Base-by-base conservation (phyloP, 164 flowering plant genomes). In the Macadamia integrifolia region DNA sequence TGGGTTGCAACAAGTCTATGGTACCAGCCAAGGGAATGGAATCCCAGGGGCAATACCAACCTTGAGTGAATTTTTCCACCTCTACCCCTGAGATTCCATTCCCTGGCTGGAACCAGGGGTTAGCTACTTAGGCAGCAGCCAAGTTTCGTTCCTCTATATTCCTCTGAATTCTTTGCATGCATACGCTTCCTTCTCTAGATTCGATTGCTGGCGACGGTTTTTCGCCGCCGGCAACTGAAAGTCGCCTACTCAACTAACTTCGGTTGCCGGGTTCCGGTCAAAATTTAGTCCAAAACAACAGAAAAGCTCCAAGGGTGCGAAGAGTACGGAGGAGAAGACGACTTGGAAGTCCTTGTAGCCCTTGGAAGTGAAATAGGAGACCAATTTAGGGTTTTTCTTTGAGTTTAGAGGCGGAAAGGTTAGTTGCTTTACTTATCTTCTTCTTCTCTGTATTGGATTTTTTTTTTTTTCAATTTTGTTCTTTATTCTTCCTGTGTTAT, bases 81-180 rank as follows among this genome's bases (percentile, higher is more conserved):
- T 0, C 23, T 23, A 23, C 23, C 23, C 23, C 23, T 23, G 23
- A 23, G 23, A 23, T 23, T 23, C 23, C 23, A 23, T 23, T 23
- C 23, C 23, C 23, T 23, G 23, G 23, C 23, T 23, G 23, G 0
- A 23, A 23, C 23, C 23, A 23, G 23, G 23, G 23, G 23, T 23
- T 23, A 23, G 23, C 23, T 23, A 23, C 23, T 23, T 23, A 23
- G 23, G 23, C 23, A 23, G 23, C 23, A 23, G 23, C 23, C 23
- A 23, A 23, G 23, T 23, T 23, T 23, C 23, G 23, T 23, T 23
- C 23, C 5, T 35, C 40, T 35, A 35, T 35, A 2, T 35, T 35
- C 40, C 40, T 35, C 40, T 35, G 40, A 35, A 35, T 2, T 35
- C 40, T 53, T 53, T 53, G 75, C 84, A 80, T 80, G 82, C 78